Evolutionary conservation across 208 protist species (phyloP), one percentile per base, ranked within the genome.

Genomic region (Acanthamoeba polyphaga): DNA sequence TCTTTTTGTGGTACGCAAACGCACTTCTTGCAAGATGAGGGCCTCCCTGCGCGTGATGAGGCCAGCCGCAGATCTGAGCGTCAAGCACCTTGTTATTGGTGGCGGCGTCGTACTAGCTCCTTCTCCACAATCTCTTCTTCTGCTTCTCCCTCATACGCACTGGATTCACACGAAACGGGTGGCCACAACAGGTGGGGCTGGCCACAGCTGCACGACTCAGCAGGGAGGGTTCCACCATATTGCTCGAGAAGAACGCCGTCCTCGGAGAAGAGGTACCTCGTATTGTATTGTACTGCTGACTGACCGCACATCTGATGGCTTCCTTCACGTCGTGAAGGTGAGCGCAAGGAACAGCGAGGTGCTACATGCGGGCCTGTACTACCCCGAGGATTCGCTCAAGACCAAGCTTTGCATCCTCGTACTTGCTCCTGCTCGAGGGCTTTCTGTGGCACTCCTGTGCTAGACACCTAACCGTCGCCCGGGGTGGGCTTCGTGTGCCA

Each of bases 381-480:
- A 82, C 24, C 74, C 74, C 2, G 74, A 82, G 74, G 29, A 82
- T 8, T 82, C 74, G 43, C 74, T 82, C 7, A 82, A 82, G 74
- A 82, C 74, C 38, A 82, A 49, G 74, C 74, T 82, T 13, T 82
- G 74, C 74, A 82, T 82, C 15, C 74, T 82, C 74, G 74, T 82
- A 49, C n/a, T 24, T 64, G 51, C 51, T n/a, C n/a, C n/a, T n/a
- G n/a, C n/a, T n/a, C n/a, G n/a, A n/a, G n/a, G n/a, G n/a, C n/a
- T 32, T 70, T 22, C 15, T 70, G 22, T 15, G 9, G 22, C 62
- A 70, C 62, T 27, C 62, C 22, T 4, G 15, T 32, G 62, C 5
- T 15, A 70, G 66, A 82, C 38, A n/a, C 7, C 38, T 82, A 72
- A 34, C 29, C 38, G 38, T 38, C 1, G 66, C n/a, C 7, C n/a